Evolutionary conservation across 495 filamentous ascomycete species (phyloP), one percentile per base, ranked within the genome.

Genomic region (Gamarada debralockiae): DNA sequence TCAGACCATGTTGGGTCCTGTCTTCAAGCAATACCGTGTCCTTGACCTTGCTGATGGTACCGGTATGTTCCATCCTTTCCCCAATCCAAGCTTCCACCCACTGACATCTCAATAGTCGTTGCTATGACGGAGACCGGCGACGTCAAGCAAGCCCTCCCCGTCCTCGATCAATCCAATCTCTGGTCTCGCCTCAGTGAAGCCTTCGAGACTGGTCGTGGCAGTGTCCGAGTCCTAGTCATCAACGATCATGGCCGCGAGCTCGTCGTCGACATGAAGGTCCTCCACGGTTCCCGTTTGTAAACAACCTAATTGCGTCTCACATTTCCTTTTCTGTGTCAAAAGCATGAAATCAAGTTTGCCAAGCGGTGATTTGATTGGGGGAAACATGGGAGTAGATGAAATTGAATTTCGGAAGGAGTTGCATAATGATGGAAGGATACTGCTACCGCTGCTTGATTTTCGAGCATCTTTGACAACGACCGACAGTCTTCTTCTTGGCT

Each of bases 11-110:
- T 89, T 96, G 52, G 93, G 93, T 64, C 93, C 93, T 38, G 88
- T 98, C 78, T 97, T 96, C 90, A 97, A 97, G 88, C 95, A 96
- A 79, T 98, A 98, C 85, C 90, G 93, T 70, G 92, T 98, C 67
- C 87, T 98, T 34, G 93, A 98, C 76, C 85, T 98, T 75, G 89
- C 90, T 72, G 90, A 96, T 55, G 86, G 87, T 64, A 73, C 74
- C 70, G 79, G 62, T 59, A 62, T 57, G 59, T 58, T 13, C 12
- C 10, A 3, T 7, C 18, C 6, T 3, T 25, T 33, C 25, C 25
- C 36, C 18, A 2, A 31, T 31, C 34, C 6, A 27, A 15, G 2
- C 1, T 22, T 17, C 4, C 15, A n/a, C 4, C 1, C 70, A 74
- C 74, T 61, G 72, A 78, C 70, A 74, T 71, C 21, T 27, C 33